phyloP scores from a whole-genome alignment of 228 moss, liverwort and hornwort species.

The Sphagnum magellanicum region DNA sequence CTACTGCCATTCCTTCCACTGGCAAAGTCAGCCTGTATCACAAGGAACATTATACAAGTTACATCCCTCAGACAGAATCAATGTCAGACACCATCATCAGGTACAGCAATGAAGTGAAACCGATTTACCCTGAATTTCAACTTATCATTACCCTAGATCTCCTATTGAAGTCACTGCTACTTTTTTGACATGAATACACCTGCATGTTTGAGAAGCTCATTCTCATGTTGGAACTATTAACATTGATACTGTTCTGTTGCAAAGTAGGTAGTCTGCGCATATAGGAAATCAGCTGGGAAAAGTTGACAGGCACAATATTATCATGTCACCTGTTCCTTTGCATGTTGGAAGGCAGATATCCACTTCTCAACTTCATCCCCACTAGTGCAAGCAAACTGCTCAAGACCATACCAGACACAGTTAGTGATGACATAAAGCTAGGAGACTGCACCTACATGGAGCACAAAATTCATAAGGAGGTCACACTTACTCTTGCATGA shows the following conservation, averaged over 20 bases:
- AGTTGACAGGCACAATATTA: neutral
- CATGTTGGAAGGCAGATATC: conserved; percentile 75
- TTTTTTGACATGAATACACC: neutral
- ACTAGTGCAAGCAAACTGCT: conserved; percentile 67
- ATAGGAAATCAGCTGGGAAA: neutral
- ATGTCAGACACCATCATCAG: neutral
- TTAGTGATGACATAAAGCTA: neutral
- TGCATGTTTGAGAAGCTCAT: too few species aligned
- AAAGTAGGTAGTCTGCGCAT: neutral
- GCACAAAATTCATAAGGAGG: neutral
- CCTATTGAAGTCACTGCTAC: neutral
- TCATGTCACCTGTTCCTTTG: conserved; percentile 63
- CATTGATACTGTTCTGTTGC: neutral
- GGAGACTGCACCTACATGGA: neutral
- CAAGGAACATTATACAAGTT: neutral
- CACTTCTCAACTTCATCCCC: conserved; percentile 71
- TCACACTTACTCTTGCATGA: neutral
- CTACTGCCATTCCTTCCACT: conserved; percentile 46
- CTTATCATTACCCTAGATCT: too few species aligned
- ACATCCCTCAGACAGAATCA: neutral
- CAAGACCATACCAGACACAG: neutral
- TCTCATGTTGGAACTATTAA: neutral
- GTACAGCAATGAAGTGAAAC: neutral
- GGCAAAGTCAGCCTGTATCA: conserved; percentile 45
- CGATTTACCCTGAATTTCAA: too few species aligned